Conservation (phyloP, 352 stramenopile genomes). For the Elongisporangium anandrum region DNA sequence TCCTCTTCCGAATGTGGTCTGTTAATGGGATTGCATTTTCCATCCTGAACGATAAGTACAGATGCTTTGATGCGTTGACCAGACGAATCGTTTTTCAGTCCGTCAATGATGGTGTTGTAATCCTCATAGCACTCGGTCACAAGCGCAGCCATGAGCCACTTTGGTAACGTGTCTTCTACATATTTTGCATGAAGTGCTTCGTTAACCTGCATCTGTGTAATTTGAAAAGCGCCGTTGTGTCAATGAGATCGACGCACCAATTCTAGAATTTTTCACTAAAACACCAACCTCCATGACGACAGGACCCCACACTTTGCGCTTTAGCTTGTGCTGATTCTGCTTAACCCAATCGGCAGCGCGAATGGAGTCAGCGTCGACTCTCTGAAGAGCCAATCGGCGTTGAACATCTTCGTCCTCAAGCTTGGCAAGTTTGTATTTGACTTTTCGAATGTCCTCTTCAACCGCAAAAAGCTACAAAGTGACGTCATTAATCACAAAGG, state of each 20-base stretch:
- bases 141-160: conserved; percentile 69
- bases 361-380: conserved; percentile 64
- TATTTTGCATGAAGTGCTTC: conserved; percentile 80
- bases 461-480: conserved; percentile 16
- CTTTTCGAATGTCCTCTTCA: conserved; percentile 50
- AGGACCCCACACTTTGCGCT: conserved; percentile 78
- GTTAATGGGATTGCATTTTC: conserved; percentile 33
- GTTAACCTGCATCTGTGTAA: conserved; percentile 68
- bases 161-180: conserved; percentile 79
- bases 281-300: conserved; percentile 62
- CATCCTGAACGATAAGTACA: conserved; percentile 66
- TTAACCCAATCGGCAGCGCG: conserved; percentile 75
- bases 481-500: background rate
- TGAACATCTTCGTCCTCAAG: conserved; percentile 79
- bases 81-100: conserved; percentile 45
- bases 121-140: conserved; percentile 80
- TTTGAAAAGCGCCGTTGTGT: background rate
- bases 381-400: conserved; percentile 49
- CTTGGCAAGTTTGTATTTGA: conserved; percentile 46
- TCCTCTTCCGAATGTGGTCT: conserved; percentile 59
- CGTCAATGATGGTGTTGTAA: conserved; percentile 71
- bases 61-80: conserved; percentile 56
- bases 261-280: background rate
- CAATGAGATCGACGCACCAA: conserved; percentile 2
- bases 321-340: conserved; percentile 57